Percentiles rank a stretch among this genome's conserved stretches.
Evolutionary conservation across 352 stramenopile species (phyloP).

Genomic region (Phytophthora nicotianae): DNA sequence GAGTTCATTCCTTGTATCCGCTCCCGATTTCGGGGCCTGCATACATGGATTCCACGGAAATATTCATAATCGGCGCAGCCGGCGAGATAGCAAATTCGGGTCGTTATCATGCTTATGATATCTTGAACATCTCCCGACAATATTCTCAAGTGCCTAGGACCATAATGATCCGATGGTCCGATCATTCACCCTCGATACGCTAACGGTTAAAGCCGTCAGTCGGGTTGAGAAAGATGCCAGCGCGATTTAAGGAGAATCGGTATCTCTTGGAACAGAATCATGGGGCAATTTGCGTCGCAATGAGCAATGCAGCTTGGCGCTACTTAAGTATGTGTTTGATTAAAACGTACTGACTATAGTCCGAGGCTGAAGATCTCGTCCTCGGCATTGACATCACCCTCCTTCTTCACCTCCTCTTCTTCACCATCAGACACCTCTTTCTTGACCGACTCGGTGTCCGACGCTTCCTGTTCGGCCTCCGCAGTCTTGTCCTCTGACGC

Average conservation of each 20-base stretch:
- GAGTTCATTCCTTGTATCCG: slow-evolving; percentile 24
- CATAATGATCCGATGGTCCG: slow-evolving; percentile 24
- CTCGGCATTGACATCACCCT: slow-evolving; percentile 2
- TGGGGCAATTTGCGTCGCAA: not conserved
- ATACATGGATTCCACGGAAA: slow-evolving; percentile 19
- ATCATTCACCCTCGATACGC: slow-evolving; percentile 20
- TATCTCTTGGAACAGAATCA: slow-evolving; percentile 4
- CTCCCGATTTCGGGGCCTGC: slow-evolving; percentile 5
- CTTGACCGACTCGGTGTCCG: slow-evolving; percentile 16
- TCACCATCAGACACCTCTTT: slow-evolving; percentile 1
- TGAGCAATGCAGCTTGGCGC: too few species aligned
- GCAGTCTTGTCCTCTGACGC: slow-evolving; percentile 2
- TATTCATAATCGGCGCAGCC: slow-evolving; percentile 24
- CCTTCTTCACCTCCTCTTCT: slow-evolving; percentile 10
- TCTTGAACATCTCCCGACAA: slow-evolving; percentile 15
- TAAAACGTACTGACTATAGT: slow-evolving; percentile 49
- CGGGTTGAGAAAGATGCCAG: slow-evolving; percentile 7
- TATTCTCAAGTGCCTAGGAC: slow-evolving; percentile 30
- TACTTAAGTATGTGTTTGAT: slow-evolving; percentile 16
- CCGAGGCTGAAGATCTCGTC: slow-evolving; percentile 87
- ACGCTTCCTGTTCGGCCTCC: slow-evolving; percentile 14
- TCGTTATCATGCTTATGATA: slow-evolving; percentile 27
- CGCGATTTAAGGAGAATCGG: slow-evolving; percentile 13
- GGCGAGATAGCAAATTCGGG: slow-evolving; percentile 26
- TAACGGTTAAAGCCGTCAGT: slow-evolving; percentile 32